These are phyloP conservation scores for Jimgerdemannia lactiflua DNA, from an alignment of 192 early-diverging fungal species.

Conservation along the genomic window DNA sequence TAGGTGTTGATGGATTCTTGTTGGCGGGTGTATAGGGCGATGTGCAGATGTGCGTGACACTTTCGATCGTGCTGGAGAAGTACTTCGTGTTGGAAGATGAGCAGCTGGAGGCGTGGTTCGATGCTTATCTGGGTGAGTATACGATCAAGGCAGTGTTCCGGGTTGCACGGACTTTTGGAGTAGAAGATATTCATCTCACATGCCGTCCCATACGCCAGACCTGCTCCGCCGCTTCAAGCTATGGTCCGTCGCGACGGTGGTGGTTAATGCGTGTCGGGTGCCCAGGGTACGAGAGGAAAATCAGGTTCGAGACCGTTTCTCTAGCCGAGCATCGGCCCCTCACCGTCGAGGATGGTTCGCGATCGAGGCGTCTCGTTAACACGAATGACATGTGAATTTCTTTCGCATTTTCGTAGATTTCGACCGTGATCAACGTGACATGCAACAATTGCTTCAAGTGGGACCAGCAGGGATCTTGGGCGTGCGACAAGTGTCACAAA, in stretches of 20 bases:
- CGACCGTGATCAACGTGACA: constrained; percentile 68
- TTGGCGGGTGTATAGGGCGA: constrained; percentile 43
- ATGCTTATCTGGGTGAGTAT: constrained; percentile 61
- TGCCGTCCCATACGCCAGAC: constrained; percentile 32
- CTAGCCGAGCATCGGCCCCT: not conserved
- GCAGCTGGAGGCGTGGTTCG: constrained; percentile 64
- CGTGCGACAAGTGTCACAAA: constrained; percentile 66
- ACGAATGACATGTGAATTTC: not conserved
- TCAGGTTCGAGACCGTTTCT: constrained; percentile 29
- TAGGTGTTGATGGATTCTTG: not conserved
- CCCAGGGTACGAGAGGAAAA: constrained; percentile 40
- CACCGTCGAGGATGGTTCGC: not conserved
- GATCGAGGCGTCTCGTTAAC: not conserved
- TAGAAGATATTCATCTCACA: not conserved
- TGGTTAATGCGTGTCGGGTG: constrained; percentile 54
- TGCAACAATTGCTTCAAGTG: constrained; percentile 70
- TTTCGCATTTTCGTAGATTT: constrained; percentile 36
- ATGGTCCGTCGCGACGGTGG: constrained; percentile 60
- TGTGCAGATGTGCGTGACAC: constrained; percentile 78
- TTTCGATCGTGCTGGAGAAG: constrained; percentile 55
- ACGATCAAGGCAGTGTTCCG: not conserved
- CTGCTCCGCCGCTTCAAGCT: constrained; percentile 69
- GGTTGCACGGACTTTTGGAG: too few species aligned
- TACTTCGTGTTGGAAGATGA: constrained; percentile 37
- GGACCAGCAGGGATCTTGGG: constrained; percentile 51